Conservation (phyloP, 306 rosid species). For the Glycine soja region DNA sequence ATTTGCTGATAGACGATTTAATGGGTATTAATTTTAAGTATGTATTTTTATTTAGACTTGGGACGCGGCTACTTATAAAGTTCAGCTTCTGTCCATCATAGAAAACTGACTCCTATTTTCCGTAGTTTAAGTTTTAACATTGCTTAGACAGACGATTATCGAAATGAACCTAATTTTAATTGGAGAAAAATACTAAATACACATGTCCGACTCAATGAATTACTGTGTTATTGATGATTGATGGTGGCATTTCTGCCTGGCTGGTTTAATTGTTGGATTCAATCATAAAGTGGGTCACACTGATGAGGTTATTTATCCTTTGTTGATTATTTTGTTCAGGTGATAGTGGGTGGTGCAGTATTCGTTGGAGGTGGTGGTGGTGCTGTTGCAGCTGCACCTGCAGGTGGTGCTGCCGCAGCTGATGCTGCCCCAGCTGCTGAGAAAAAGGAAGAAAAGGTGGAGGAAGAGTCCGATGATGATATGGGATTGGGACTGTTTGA, state of each 20-base stretch:
- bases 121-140: too few relatives aligned
- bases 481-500: constrained; percentile 90
- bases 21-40: too few relatives aligned
- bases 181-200: too few relatives aligned
- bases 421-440: constrained; percentile 58
- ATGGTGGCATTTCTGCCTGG: not conserved
- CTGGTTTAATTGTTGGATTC: not conserved
- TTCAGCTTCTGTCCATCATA: too few relatives aligned
- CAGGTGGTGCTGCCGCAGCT: constrained; percentile 64
- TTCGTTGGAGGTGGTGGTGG: constrained; percentile 63
- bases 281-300: not conserved
- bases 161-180: too few relatives aligned
- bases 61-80: too few relatives aligned
- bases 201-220: too few relatives aligned
- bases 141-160: too few relatives aligned
- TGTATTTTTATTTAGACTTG: too few relatives aligned
- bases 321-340: constrained; percentile 51
- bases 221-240: not conserved
- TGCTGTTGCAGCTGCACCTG: constrained; percentile 60
- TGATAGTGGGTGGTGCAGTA: constrained; percentile 76
- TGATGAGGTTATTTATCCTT: not conserved
- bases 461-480: constrained; percentile 88
- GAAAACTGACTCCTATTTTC: too few relatives aligned
- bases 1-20: too few relatives aligned
- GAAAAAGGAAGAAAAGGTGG: constrained; percentile 70